A percentile compares a stretch with the other conserved stretches of the same genome.
Evolutionary conservation across 192 early-diverging fungal species (phyloP).

Genomic region (Backusella sp.): DNA sequence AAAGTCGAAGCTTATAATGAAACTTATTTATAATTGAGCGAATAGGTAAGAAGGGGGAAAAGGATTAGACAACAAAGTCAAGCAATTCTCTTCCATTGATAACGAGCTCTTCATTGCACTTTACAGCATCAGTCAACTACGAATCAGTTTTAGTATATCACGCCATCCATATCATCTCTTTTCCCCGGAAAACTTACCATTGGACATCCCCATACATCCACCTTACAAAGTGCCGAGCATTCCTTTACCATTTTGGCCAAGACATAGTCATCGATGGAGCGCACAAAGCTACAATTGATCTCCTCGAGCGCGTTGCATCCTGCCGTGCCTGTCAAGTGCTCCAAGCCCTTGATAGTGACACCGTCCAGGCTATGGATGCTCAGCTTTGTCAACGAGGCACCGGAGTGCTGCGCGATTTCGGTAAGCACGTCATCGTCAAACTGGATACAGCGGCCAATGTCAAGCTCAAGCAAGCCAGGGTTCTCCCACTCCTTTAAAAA

Average conservation of each 20-base stretch:
- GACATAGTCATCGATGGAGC: slow-evolving; percentile 68
- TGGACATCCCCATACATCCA: slow-evolving; percentile 79
- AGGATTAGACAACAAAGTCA: background rate
- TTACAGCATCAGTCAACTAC: slow-evolving; percentile 3
- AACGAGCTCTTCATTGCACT: background rate
- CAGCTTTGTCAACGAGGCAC: slow-evolving; percentile 50
- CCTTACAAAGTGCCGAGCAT: slow-evolving; percentile 45
- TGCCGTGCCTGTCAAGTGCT: slow-evolving; percentile 42
- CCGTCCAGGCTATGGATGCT: slow-evolving; percentile 73
- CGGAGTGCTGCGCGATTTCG: slow-evolving; percentile 59
- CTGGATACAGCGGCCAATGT: slow-evolving; percentile 62
- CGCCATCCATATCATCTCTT: background rate
- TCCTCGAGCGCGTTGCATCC: slow-evolving; percentile 48
- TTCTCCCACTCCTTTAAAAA: slow-evolving; percentile 44
- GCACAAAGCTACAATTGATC: slow-evolving; percentile 77
- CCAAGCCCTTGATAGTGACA: slow-evolving; percentile 55
- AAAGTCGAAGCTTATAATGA: too few species aligned
- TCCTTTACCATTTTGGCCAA: slow-evolving; percentile 54
- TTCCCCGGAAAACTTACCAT: background rate
- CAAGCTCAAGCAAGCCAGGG: slow-evolving; percentile 48
- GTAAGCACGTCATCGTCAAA: slow-evolving; percentile 61
- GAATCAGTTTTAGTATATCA: background rate
- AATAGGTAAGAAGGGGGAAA: too few species aligned
- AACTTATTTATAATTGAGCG: too few species aligned
- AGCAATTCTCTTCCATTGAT: background rate